phyloP scores from a whole-genome alignment of 1,139 yeast genomes.

The Taphrina confusa region DNA sequence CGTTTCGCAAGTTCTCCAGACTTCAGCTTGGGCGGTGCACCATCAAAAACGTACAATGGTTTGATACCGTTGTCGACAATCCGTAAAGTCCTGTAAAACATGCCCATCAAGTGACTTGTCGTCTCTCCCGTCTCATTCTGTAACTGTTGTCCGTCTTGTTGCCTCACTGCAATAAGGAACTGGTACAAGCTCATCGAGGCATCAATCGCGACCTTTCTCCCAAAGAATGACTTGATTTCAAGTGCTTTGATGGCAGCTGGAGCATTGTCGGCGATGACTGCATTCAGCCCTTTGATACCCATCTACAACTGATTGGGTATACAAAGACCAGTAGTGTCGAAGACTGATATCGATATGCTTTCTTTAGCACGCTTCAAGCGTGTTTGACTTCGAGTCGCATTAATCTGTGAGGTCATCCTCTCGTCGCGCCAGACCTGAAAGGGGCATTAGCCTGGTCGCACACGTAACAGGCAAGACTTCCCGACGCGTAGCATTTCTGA shows the following conservation, averaged over 20 bases:
- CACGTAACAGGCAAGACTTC: no score
- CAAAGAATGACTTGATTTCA: slow-evolving; percentile 83
- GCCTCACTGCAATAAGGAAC: slow-evolving; percentile 69
- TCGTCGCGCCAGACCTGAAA: no score
- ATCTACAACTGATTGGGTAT: no score
- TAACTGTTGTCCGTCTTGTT: slow-evolving; percentile 92
- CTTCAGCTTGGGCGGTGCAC: slow-evolving; percentile 88
- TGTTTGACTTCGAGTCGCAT: no score
- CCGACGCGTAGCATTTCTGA: no score
- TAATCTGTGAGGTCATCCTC: no score
- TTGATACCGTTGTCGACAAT: slow-evolving; percentile 89
- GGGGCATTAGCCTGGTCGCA: no score
- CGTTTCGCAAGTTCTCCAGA: slow-evolving; percentile 92
- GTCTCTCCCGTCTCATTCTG: slow-evolving; percentile 89
- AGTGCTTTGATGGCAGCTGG: slow-evolving; percentile 75
- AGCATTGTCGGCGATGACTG: slow-evolving; percentile 82
- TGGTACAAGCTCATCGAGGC: slow-evolving; percentile 45
- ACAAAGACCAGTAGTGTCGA: no score
- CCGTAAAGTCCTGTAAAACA: slow-evolving; percentile 87
- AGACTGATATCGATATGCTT: no score
- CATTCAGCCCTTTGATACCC: slow-evolving; percentile 58
- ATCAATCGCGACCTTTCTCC: slow-evolving; percentile 89
- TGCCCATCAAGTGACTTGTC: slow-evolving; percentile 86
- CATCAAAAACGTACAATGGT: slow-evolving; percentile 96
- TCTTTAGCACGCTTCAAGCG: no score